Percentiles rank a stretch among this genome's conserved stretches.
These are phyloP conservation scores for Andrographis paniculata DNA, from an alignment of 305 asterid species.

Conservation along the genomic window DNA sequence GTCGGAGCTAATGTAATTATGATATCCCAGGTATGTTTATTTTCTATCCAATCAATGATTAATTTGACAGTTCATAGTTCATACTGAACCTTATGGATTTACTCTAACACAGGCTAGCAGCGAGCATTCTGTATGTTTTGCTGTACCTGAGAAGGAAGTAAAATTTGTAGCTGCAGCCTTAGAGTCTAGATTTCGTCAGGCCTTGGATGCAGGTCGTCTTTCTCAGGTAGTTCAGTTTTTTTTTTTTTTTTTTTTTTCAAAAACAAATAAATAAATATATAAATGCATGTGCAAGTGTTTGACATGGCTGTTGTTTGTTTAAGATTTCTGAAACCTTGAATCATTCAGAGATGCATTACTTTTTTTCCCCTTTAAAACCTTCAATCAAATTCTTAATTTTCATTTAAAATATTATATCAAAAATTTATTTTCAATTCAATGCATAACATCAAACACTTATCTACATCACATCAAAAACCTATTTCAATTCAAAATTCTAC, in stretches of 20 bases:
- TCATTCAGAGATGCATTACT: too few relatives aligned
- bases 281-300: slow-evolving; percentile 5
- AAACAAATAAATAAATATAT: too few relatives aligned
- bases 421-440: not conserved
- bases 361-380: too few relatives aligned
- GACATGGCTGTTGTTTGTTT: not conserved
- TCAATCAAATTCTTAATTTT: too few relatives aligned
- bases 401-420: too few relatives aligned
- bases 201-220: slow-evolving; percentile 91
- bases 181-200: slow-evolving; percentile 80
- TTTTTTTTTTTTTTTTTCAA: too few relatives aligned
- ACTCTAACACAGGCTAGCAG: slow-evolving; percentile 76
- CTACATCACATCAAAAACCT: too few relatives aligned
- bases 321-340: too few relatives aligned
- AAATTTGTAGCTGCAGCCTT: slow-evolving; percentile 83
- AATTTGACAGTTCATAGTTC: slow-evolving; percentile 13
- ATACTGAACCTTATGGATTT: slow-evolving; percentile 16
- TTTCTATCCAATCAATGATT: slow-evolving; percentile 9
- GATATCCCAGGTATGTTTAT: slow-evolving; percentile 77
- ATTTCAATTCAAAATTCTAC: too few relatives aligned
- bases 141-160: slow-evolving; percentile 95
- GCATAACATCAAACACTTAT: too few relatives aligned
- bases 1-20: slow-evolving; percentile 96
- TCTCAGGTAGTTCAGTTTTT: slow-evolving; percentile 68
- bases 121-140: slow-evolving; percentile 98